Evolutionary conservation across 2,329 filamentous ascomycete species (phyloP).

Genomic region (Hortaea sp.): DNA sequence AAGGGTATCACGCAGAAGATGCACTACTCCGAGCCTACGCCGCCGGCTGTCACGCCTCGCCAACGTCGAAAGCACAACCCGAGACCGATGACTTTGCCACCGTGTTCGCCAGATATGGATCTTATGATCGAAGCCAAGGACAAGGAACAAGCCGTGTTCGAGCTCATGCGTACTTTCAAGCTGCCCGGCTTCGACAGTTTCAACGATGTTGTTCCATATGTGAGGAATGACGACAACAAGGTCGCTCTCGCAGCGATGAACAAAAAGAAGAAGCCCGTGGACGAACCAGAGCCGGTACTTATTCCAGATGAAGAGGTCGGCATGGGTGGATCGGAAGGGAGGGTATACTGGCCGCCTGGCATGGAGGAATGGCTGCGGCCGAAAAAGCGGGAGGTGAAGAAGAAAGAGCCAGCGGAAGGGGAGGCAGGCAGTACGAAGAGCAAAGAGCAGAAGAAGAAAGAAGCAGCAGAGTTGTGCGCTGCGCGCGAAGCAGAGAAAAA

Average conservation of each 20-base stretch:
- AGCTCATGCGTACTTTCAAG: conserved; percentile 80
- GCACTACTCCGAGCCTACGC: conserved; percentile 82
- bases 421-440: conserved; percentile 9
- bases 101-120: conserved; percentile 75
- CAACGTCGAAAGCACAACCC: conserved; percentile 79
- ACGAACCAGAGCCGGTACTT: conserved; percentile 23
- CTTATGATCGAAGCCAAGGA: conserved; percentile 99
- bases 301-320: conserved; percentile 60
- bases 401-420: conserved; percentile 35
- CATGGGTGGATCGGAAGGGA: conserved; percentile 73
- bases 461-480: conserved; percentile 18
- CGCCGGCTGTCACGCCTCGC: conserved; percentile 63
- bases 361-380: conserved; percentile 87
- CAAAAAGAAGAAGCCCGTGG: conserved; percentile 22
- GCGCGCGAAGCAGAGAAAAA: conserved; percentile 15
- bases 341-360: conserved; percentile 84
- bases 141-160: conserved; percentile 93
- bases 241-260: conserved; percentile 27
- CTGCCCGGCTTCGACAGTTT: conserved; percentile 69
- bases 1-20: conserved; percentile 89
- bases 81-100: conserved; percentile 68
- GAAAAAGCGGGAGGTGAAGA: conserved; percentile 59
- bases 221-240: conserved; percentile 65
- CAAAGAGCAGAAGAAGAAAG: conserved; percentile 25
- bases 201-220: conserved; percentile 67